Conservation (phyloP, 306 rosid species). For the Lotus japonicus region DNA sequence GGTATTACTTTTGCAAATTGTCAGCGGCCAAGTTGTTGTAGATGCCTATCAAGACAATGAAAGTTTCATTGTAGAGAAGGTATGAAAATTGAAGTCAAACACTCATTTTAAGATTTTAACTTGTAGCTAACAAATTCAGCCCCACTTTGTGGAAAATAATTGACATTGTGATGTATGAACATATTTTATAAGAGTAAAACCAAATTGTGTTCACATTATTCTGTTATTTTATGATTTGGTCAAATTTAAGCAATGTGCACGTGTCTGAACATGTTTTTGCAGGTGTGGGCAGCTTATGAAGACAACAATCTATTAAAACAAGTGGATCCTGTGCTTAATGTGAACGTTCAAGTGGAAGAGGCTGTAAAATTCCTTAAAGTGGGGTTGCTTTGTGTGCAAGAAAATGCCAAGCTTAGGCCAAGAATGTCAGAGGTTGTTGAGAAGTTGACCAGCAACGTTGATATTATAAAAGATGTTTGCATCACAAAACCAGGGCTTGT, state of each 20-base stretch:
- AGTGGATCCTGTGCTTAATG: slow-evolving; percentile 56
- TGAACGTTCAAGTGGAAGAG: slow-evolving; percentile 37
- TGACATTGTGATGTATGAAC: too few relatives aligned
- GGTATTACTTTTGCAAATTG: slow-evolving; percentile 64
- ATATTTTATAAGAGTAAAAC: too few relatives aligned
- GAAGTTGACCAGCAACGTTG: slow-evolving; percentile 34
- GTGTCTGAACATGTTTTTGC: slow-evolving; percentile 1
- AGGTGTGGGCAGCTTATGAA: slow-evolving; percentile 80
- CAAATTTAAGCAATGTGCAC: neutral
- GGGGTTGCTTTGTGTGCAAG: slow-evolving; percentile 91
- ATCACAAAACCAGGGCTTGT: slow-evolving; percentile 72
- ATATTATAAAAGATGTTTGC: slow-evolving; percentile 26
- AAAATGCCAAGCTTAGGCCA: slow-evolving; percentile 56
- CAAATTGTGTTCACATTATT: too few relatives aligned
- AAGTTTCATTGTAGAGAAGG: slow-evolving; percentile 84
- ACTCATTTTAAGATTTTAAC: neutral
- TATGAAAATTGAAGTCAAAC: slow-evolving; percentile 6
- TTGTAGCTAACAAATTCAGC: too few relatives aligned
- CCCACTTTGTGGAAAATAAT: neutral
- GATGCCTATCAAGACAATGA: slow-evolving; percentile 53
- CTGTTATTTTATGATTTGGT: neutral
- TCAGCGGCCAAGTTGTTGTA: slow-evolving; percentile 57
- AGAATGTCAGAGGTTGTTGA: slow-evolving; percentile 46
- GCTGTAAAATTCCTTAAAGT: slow-evolving; percentile 58
- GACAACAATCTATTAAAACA: slow-evolving; percentile 27